These are phyloP conservation scores for Cutaneotrichosporon sp. DNA, from an alignment of 1,284 basidiomycete genomes.

Conservation along the genomic window DNA sequence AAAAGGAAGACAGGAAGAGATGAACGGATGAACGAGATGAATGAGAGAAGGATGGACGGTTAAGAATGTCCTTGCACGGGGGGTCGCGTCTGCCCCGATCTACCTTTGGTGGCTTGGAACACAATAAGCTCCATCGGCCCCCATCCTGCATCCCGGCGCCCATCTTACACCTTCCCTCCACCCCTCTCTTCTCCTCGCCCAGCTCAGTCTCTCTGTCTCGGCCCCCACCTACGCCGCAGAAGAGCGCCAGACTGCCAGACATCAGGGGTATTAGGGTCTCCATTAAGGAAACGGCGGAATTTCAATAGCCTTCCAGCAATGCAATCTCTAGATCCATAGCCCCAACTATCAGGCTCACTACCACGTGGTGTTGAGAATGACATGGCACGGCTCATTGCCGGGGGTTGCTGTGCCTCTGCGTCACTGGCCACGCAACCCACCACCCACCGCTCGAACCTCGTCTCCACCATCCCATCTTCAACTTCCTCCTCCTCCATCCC, in stretches of 20 bases:
- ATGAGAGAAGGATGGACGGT: neutral
- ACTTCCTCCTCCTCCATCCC: neutral
- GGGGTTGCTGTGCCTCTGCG: neutral
- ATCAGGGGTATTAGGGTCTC: neutral
- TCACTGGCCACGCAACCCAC: slow-evolving; percentile 5
- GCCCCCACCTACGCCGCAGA: too few species aligned
- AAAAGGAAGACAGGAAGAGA: neutral
- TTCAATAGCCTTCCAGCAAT: neutral
- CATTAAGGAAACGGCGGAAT: neutral
- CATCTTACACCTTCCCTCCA: too few species aligned
- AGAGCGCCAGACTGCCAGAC: neutral
- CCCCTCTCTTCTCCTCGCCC: too few species aligned
- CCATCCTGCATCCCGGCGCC: too few species aligned
- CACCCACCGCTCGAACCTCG: neutral
- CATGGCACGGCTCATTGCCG: neutral
- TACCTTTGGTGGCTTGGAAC: neutral
- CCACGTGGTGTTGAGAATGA: slow-evolving; percentile 1
- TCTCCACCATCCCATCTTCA: slow-evolving; percentile 5
- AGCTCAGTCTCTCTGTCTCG: too few species aligned
- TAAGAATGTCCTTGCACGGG: neutral
- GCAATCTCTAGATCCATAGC: neutral
- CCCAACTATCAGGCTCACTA: neutral
- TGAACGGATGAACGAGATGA: neutral
- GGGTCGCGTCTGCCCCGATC: too few species aligned
- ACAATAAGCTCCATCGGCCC: neutral